Percentiles rank a stretch among this genome's conserved stretches.
Evolutionary conservation across 768 basidiomycete species (phyloP).

Genomic region (Suillus decipiens): DNA sequence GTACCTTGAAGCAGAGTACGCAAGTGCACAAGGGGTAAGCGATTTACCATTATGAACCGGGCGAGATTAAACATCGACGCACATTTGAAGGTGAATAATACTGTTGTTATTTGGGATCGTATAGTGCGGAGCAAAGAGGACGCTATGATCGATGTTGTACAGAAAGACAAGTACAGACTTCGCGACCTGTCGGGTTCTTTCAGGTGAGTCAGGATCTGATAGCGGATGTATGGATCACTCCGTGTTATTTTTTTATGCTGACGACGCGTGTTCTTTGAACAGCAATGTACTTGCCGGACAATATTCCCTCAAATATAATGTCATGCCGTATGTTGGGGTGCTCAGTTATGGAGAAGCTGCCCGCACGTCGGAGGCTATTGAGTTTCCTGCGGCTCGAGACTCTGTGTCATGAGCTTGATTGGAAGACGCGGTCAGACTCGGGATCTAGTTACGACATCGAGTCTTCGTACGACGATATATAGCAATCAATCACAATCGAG

Average conservation of each 20-base stretch:
- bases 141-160: slow-evolving; percentile 59
- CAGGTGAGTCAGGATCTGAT: slow-evolving; percentile 52
- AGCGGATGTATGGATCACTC: slow-evolving; percentile 14
- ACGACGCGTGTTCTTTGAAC: slow-evolving; percentile 18
- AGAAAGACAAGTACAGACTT: slow-evolving; percentile 83
- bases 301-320: slow-evolving; percentile 81
- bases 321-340: slow-evolving; percentile 88
- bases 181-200: slow-evolving; percentile 73
- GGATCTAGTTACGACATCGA: slow-evolving; percentile 10
- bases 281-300: slow-evolving; percentile 67
- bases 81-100: slow-evolving; percentile 57
- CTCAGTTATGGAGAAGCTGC: slow-evolving; percentile 77
- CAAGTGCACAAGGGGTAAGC: slow-evolving; percentile 70
- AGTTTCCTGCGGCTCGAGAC: slow-evolving; percentile 34
- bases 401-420: slow-evolving; percentile 26
- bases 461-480: neutral
- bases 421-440: slow-evolving; percentile 19
- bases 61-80: neutral
- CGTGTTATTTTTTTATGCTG: slow-evolving; percentile 15
- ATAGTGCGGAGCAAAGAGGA: slow-evolving; percentile 83
- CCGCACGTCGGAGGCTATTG: slow-evolving; percentile 40
- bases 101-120: slow-evolving; percentile 90
- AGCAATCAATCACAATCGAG: too few species aligned
- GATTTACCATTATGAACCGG: neutral
- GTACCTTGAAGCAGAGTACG: slow-evolving; percentile 85